Evolutionary conservation across 1,284 basidiomycete genomes (phyloP).

Genomic region (Cryptococcus sp.): DNA sequence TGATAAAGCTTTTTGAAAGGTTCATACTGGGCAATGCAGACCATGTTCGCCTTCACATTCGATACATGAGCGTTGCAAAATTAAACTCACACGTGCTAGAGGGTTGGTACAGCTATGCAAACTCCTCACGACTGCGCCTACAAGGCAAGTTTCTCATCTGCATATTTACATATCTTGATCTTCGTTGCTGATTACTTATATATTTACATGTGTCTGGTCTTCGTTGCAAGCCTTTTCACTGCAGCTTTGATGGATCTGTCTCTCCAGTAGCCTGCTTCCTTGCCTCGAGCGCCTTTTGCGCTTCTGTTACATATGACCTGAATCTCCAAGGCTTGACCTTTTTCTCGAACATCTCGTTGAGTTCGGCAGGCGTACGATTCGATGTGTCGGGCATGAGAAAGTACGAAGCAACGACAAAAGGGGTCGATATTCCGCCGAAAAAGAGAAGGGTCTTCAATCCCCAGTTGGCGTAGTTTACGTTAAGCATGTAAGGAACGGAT

Average conservation of each 20-base stretch:
- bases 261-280: background rate
- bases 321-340: slow-evolving; percentile 38
- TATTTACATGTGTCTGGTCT: no score
- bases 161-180: no score
- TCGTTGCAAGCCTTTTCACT: no score
- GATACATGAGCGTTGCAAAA: no score
- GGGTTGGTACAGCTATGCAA: no score
- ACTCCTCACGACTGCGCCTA: no score
- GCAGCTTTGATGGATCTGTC: no score
- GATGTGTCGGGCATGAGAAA: slow-evolving; percentile 40
- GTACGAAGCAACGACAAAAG: slow-evolving; percentile 26
- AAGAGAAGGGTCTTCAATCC: slow-evolving; percentile 36
- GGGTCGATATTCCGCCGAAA: slow-evolving; percentile 28
- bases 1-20: slow-evolving; percentile 5
- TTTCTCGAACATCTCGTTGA: slow-evolving; percentile 41
- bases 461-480: slow-evolving; percentile 17
- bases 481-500: slow-evolving; percentile 30
- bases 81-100: no score
- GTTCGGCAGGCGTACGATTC: slow-evolving; percentile 29
- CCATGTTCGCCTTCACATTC: no score
- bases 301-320: slow-evolving; percentile 30
- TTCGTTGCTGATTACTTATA: no score
- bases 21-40: no score
- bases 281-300: slow-evolving; percentile 27
- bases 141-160: no score